Conservation (phyloP, 192 early-diverging fungal genomes). For the Powellomyces hirtus region DNA sequence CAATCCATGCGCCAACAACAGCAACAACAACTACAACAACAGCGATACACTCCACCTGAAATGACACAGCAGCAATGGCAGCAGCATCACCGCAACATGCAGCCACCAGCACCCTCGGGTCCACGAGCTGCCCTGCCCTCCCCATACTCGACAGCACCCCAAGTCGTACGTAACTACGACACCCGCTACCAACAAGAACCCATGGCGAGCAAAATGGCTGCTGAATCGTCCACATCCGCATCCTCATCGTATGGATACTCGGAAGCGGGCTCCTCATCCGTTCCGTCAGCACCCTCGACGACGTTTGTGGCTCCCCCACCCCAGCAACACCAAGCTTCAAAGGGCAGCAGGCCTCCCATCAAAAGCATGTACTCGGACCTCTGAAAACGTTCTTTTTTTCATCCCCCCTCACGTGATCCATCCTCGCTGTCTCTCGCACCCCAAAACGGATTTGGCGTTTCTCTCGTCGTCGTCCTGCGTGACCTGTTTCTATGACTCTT, state of each 20-base stretch:
- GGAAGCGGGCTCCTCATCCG: neutral
- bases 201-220: neutral
- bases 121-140: neutral
- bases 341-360: neutral
- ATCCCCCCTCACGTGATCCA: too few relatives aligned
- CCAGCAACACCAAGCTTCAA: neutral
- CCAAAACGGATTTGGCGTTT: neutral
- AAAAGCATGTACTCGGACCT: slow-evolving; percentile 9
- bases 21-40: neutral
- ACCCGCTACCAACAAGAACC: neutral
- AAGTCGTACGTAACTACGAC: too few relatives aligned
- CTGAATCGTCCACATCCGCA: neutral
- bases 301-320: neutral
- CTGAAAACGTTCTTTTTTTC: too few relatives aligned
- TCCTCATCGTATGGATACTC: neutral
- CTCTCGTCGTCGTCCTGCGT: too few relatives aligned
- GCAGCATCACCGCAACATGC: neutral
- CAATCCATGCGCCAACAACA: neutral
- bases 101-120: neutral
- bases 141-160: neutral
- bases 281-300: neutral
- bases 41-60: too few relatives aligned
- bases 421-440: neutral
- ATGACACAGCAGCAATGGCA: too few relatives aligned
- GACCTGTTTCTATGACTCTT: neutral